These are phyloP conservation scores for Oehlia diaphana DNA, from an alignment of 192 early-diverging fungal genomes.

Conservation along the genomic window DNA sequence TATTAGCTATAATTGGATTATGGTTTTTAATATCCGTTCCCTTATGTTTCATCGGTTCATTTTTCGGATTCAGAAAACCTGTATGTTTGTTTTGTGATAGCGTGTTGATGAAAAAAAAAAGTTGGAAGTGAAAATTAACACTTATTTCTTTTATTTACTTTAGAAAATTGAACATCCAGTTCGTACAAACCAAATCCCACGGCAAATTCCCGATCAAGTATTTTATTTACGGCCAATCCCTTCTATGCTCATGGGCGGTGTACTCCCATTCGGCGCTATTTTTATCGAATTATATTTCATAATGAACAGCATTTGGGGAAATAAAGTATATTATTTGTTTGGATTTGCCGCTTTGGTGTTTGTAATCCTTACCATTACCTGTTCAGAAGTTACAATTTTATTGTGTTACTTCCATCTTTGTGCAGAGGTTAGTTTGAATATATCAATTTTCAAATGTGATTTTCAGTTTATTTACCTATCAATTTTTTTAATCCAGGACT, in stretches of 20 bases:
- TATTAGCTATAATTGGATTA: conserved; percentile 78
- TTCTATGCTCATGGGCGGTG: conserved; percentile 76
- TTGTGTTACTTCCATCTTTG: conserved; percentile 91
- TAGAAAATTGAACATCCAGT: conserved; percentile 70
- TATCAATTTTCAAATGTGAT: conserved; percentile 34
- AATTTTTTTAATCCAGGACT: conserved; percentile 39
- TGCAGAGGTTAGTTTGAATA: conserved; percentile 55
- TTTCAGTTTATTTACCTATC: conserved; percentile 18
- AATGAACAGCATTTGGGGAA: conserved; percentile 92
- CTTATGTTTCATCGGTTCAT: conserved; percentile 77
- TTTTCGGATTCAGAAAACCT: conserved; percentile 66
- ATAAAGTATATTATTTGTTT: conserved; percentile 92
- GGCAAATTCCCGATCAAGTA: conserved; percentile 87
- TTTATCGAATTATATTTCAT: conserved; percentile 98
- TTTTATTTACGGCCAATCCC: conserved; percentile 75
- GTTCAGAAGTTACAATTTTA: conserved; percentile 83
- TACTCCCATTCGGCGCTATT: conserved; percentile 90
- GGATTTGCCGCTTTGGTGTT: conserved; percentile 91
- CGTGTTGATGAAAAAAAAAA: neutral
- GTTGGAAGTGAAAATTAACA: neutral
- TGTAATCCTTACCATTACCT: conserved; percentile 79
- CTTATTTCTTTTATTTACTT: neutral
- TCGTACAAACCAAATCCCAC: conserved; percentile 90
- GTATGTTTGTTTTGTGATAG: neutral
- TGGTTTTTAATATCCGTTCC: conserved; percentile 86